Percentiles rank a stretch among this genome's conserved stretches.
Evolutionary conservation across 306 rosid genomes (phyloP).

Genomic region (Fragaria nilgerrensis): DNA sequence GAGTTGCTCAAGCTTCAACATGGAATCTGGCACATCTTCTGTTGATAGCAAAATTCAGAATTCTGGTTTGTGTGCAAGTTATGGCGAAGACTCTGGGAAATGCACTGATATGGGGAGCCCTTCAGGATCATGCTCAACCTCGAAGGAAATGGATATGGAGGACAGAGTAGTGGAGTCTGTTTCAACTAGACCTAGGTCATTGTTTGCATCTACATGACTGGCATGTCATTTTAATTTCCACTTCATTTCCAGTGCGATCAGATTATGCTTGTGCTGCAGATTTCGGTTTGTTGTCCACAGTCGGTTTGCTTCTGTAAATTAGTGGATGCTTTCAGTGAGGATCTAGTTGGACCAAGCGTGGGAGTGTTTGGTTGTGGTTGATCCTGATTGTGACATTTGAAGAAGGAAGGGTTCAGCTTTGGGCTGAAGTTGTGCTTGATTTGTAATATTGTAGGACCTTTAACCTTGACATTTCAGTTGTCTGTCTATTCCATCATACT

Average conservation of each 20-base stretch:
- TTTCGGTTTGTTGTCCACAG: constrained; percentile 37
- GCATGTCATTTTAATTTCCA: constrained; percentile 9
- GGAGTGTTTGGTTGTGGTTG: constrained; percentile 46
- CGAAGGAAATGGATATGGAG: constrained; percentile 39
- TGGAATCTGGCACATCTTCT: constrained; percentile 37
- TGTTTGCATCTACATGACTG: constrained; percentile 38
- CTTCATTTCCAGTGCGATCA: constrained; percentile 4
- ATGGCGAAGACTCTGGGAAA: constrained; percentile 38
- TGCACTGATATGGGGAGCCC: constrained; percentile 33
- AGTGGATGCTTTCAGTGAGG: constrained; percentile 24
- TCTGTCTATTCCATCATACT: constrained; percentile 19
- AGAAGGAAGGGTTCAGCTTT: constrained; percentile 51
- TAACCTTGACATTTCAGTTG: constrained; percentile 33
- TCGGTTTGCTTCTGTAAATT: constrained; percentile 54
- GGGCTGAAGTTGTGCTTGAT: constrained; percentile 59
- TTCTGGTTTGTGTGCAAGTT: constrained; percentile 38
- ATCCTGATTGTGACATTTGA: constrained; percentile 25
- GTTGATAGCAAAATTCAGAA: constrained; percentile 45
- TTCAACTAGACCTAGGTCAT: constrained; percentile 10
- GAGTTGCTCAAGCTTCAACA: constrained; percentile 41
- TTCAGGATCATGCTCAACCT: constrained; percentile 37
- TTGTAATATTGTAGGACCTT: constrained; percentile 31
- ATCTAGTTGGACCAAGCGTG: constrained; percentile 29
- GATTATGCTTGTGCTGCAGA: constrained; percentile 25
- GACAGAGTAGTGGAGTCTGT: constrained; percentile 39